These are phyloP conservation scores for Begonia loranthoides DNA, from an alignment of 306 rosid genomes.

Conservation along the genomic window DNA sequence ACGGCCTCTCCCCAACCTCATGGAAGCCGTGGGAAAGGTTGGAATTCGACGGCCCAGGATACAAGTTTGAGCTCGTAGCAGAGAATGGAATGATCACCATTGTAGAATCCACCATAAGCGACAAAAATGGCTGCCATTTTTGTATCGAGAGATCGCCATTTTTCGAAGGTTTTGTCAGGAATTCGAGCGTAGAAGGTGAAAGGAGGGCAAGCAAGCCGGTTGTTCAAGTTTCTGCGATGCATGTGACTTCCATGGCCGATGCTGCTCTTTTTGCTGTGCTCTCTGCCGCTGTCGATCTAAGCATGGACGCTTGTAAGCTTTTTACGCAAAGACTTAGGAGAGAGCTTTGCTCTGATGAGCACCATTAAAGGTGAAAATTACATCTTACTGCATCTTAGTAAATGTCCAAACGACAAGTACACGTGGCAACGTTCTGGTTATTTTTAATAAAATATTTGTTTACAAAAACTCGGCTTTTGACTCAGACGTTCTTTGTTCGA, in stretches of 20 bases:
- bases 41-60: conserved; percentile 67
- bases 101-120: conserved; percentile 64
- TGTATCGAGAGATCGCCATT: conserved; percentile 44
- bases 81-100: conserved; percentile 55
- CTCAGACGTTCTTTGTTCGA: too few relatives aligned
- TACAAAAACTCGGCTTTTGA: too few relatives aligned
- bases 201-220: conserved; percentile 68
- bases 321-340: conserved; percentile 74
- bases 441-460: too few relatives aligned
- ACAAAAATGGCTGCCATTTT: conserved; percentile 64
- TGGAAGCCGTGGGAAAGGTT: conserved; percentile 98
- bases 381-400: too few relatives aligned
- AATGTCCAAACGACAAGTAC: too few relatives aligned
- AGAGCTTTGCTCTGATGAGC: conserved; percentile 71
- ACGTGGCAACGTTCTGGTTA: too few relatives aligned
- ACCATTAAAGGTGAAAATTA: conserved; percentile 6
- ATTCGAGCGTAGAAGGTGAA: conserved; percentile 78
- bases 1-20: conserved; percentile 46
- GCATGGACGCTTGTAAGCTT: conserved; percentile 90
- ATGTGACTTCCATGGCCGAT: conserved; percentile 90
- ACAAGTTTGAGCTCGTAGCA: conserved; percentile 67
- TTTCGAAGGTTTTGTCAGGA: conserved; percentile 58
- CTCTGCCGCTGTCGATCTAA: conserved; percentile 87
- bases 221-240: conserved; percentile 76
- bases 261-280: conserved; percentile 82